phyloP scores from a whole-genome alignment of 2,329 filamentous ascomycete genomes.

The Trichoderma lentiforme region DNA sequence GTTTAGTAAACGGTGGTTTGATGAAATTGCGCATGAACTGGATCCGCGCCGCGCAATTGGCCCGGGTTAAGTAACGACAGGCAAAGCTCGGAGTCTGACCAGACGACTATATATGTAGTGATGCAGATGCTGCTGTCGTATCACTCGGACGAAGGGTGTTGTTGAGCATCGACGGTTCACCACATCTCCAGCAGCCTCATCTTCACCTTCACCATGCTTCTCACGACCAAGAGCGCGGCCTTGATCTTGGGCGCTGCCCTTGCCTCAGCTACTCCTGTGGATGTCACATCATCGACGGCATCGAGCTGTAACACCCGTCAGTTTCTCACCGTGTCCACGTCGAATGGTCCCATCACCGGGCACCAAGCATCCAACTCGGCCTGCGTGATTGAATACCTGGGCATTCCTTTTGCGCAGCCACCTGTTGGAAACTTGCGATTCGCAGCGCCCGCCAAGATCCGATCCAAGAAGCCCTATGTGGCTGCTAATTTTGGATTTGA shows the following conservation, averaged over 20 bases:
- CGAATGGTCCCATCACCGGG: constrained; percentile 34
- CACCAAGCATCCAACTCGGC: constrained; percentile 29
- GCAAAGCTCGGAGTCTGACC: not conserved
- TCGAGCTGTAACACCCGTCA: constrained; percentile 17
- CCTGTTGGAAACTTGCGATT: constrained; percentile 38
- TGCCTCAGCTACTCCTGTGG: not conserved
- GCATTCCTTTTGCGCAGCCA: constrained; percentile 40
- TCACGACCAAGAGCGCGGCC: not conserved
- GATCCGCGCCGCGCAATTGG: not conserved
- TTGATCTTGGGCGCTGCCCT: not conserved
- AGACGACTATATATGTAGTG: not conserved
- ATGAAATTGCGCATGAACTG: not conserved
- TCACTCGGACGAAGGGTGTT: not conserved
- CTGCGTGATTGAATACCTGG: constrained; percentile 37
- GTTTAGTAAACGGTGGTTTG: not conserved
- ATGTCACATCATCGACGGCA: not conserved
- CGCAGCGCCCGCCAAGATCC: constrained; percentile 31
- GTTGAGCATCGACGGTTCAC: not conserved
- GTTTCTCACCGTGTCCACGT: constrained; percentile 30
- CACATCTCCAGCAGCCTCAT: not conserved
- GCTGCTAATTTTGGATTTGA: constrained; percentile 30
- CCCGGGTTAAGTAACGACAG: not conserved
- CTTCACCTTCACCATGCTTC: not conserved
- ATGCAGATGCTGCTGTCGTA: not conserved
- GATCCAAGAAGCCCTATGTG: constrained; percentile 19